Percentiles rank a stretch among this genome's conserved stretches.
phyloP scores from a whole-genome alignment of 2,329 filamentous ascomycete species.

The Simplicillium sp. region DNA sequence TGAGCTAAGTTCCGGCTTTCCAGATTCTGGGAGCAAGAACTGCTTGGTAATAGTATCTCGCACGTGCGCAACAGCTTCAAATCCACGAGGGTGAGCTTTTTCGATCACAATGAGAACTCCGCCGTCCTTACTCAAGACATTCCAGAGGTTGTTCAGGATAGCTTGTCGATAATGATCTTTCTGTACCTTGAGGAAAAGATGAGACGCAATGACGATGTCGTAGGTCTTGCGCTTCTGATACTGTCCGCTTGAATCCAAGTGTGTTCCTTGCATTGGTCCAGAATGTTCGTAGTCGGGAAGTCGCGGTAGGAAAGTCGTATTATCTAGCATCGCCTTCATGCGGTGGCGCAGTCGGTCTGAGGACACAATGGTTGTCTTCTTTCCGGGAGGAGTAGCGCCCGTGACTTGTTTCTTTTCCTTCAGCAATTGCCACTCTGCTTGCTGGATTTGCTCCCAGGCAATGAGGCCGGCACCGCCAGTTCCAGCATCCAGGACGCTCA shows the following conservation, averaged over 20 bases:
- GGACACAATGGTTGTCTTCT: constrained; percentile 71
- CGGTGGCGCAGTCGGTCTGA: constrained; percentile 67
- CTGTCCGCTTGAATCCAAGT: constrained; percentile 46
- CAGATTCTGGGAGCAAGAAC: constrained; percentile 49
- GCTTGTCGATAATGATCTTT: constrained; percentile 70
- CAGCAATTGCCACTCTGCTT: constrained; percentile 72
- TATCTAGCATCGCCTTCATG: constrained; percentile 66
- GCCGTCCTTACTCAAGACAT: constrained; percentile 70
- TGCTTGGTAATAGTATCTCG: constrained; percentile 69
- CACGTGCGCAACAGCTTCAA: constrained; percentile 82
- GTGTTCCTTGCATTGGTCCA: constrained; percentile 45
- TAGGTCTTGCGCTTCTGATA: constrained; percentile 64
- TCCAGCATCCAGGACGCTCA: constrained; percentile 65
- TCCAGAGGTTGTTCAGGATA: constrained; percentile 83
- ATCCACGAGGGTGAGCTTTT: constrained; percentile 84
- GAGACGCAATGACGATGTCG: constrained; percentile 84
- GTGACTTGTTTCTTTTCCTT: constrained; percentile 35
- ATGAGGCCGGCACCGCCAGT: constrained; percentile 63
- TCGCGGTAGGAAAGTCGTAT: constrained; percentile 86
- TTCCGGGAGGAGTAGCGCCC: constrained; percentile 48
- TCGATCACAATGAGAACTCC: constrained; percentile 83
- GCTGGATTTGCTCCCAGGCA: constrained; percentile 69
- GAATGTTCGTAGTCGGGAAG: constrained; percentile 78
- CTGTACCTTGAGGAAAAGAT: constrained; percentile 67
- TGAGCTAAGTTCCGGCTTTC: constrained; percentile 19